Conservation (phyloP, 306 rosid species). For the Hylodesmum podocarpum region DNA sequence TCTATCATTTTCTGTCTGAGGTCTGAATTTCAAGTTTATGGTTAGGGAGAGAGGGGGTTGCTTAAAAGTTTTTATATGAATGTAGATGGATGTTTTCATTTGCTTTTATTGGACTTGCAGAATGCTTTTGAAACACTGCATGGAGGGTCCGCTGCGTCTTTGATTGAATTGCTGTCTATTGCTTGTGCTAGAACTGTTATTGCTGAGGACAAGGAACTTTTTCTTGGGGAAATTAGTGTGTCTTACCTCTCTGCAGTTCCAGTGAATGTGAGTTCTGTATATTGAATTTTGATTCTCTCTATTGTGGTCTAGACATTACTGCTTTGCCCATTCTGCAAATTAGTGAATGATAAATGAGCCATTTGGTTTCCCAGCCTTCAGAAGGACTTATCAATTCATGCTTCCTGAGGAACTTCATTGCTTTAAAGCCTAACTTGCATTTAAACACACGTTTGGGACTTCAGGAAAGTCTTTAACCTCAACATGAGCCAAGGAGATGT, state of each 20-base stretch:
- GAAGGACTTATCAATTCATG: background rate
- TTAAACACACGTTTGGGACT: background rate
- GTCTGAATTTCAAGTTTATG: background rate
- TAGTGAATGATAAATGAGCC: background rate
- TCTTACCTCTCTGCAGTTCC: constrained; percentile 41
- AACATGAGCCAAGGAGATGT: background rate
- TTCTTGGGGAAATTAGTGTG: constrained; percentile 43
- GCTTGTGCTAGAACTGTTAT: constrained; percentile 47
- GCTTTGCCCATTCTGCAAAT: background rate
- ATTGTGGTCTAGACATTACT: background rate
- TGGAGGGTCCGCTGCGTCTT: constrained; percentile 38
- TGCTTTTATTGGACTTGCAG: constrained; percentile 21
- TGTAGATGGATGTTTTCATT: background rate
- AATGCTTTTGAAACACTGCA: constrained; percentile 32
- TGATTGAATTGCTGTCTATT: constrained; percentile 20
- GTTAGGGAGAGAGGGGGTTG: too few species aligned
- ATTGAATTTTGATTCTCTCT: background rate
- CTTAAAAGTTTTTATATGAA: background rate
- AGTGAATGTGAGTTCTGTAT: constrained; percentile 31
- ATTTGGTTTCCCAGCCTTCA: background rate
- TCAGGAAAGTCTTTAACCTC: background rate
- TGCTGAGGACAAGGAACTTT: constrained; percentile 37
- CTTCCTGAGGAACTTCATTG: background rate
- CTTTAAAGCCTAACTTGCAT: background rate
- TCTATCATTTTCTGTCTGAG: background rate